Evolutionary conservation across 495 filamentous ascomycete species (phyloP).

Genomic region (Aspergillus taichungensis): DNA sequence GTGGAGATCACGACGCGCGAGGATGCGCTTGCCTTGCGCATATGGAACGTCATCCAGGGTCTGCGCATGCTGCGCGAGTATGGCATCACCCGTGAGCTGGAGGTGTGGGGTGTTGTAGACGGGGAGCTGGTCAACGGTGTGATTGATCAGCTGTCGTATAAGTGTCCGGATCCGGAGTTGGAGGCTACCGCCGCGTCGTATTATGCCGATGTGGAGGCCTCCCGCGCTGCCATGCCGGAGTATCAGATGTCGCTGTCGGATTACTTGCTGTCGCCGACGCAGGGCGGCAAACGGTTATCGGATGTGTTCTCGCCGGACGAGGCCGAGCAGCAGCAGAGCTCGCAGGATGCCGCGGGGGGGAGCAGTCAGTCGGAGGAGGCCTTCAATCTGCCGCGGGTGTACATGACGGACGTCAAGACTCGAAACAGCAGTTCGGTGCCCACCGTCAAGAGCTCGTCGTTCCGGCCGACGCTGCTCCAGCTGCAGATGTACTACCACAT

Average conservation of each 20-base stretch:
- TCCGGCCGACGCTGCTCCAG: constrained; percentile 73
- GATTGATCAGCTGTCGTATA: constrained; percentile 78
- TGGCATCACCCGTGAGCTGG: constrained; percentile 80
- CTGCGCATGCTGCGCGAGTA: constrained; percentile 64
- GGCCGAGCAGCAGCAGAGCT: not conserved
- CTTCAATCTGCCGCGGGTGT: constrained; percentile 41
- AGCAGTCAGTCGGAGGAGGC: constrained; percentile 14
- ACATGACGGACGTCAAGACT: constrained; percentile 87
- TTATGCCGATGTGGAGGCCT: constrained; percentile 27
- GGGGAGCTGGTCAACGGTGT: constrained; percentile 81
- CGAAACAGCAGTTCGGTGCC: constrained; percentile 55
- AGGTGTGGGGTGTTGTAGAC: constrained; percentile 84
- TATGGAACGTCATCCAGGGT: constrained; percentile 92
- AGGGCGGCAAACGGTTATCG: constrained; percentile 28
- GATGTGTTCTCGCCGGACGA: constrained; percentile 15
- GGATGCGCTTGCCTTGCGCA: constrained; percentile 69
- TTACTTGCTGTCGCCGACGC: constrained; percentile 36
- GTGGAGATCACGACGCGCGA: constrained; percentile 68
- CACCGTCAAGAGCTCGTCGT: constrained; percentile 48
- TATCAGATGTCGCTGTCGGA: constrained; percentile 48
- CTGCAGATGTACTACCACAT: constrained; percentile 89
- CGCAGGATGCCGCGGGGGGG: constrained; percentile 2
- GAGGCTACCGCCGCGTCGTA: constrained; percentile 42
- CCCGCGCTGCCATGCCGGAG: constrained; percentile 31
- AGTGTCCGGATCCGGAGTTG: constrained; percentile 61